Evolutionary conservation across 805 yeast species (phyloP).

Genomic region (Teunomyces cretensis): DNA sequence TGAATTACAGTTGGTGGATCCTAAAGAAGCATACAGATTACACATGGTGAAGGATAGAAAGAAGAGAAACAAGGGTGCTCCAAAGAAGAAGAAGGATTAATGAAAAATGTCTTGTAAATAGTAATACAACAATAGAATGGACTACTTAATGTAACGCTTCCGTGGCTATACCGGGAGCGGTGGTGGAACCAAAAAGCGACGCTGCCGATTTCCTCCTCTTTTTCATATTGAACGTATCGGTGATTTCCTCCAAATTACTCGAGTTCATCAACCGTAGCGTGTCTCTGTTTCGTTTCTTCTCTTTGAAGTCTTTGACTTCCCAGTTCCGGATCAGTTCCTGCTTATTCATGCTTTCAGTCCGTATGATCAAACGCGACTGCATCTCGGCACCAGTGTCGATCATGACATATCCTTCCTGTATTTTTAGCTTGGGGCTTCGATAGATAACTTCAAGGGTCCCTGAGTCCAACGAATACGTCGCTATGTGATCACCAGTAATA

Average conservation of each 20-base stretch:
- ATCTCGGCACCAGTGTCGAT: neutral
- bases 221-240: constrained; percentile 26
- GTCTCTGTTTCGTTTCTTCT: constrained; percentile 1
- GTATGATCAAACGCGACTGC: neutral
- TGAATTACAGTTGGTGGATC: constrained; percentile 55
- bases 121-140: constrained; percentile 4
- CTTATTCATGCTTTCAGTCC: constrained; percentile 1
- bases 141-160: neutral
- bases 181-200: neutral
- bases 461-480: constrained; percentile 1
- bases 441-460: constrained; percentile 6
- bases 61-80: constrained; percentile 89
- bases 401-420: constrained; percentile 1
- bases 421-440: neutral
- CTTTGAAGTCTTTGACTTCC: neutral
- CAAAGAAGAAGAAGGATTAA: constrained; percentile 55
- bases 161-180: neutral
- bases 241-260: constrained; percentile 19
- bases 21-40: constrained; percentile 68
- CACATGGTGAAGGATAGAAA: constrained; percentile 62
- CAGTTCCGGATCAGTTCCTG: constrained; percentile 9
- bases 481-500: constrained; percentile 5
- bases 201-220: constrained; percentile 5
- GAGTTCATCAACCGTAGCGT: constrained; percentile 5
- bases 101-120: neutral